Evolutionary conservation across 768 basidiomycete species (phyloP), one percentile per base, ranked within the genome.

Genomic region (Glaciozyma antarctica): DNA sequence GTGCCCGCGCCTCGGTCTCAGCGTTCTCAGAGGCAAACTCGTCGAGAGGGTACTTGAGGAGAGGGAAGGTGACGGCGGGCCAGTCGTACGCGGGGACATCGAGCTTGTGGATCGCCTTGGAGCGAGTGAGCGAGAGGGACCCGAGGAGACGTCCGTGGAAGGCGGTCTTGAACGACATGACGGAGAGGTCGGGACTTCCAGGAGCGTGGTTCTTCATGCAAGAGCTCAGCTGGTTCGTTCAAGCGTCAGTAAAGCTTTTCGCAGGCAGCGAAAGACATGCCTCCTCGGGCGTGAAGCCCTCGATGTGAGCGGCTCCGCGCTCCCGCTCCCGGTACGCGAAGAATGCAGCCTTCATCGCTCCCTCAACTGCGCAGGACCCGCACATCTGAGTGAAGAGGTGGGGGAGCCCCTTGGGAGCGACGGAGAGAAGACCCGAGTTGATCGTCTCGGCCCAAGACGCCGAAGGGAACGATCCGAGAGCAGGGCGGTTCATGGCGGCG

Each of bases 131-230:
- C 26, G 75, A 76, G 56, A 80, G 73, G 59, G 74, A 74, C 0
- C 78, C 79, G 57, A 80, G 77, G 43, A 79, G 60, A 28, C 79
- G 72, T 15, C 79, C 79, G 71, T 80, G 79, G 72, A 80, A 80
- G 19, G 72, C 79, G 21, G 70, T 69, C 43, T 71, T 77, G 75
- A 80, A 78, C 22, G 75, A 77, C 44, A 79, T 68, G 45, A 78
- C 73, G 28, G 75, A 71, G 26, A 79, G 73, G 19, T 77, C 71
- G 2, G 79, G 79, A 9, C 69, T 68, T 15, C 79, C 79, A 2
- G 79, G 79, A 4, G 73, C 59, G 24, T 77, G 67, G 68, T 79
- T 80, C 54, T 71, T 60, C 78, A 80, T 79, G 66, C 76, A 77
- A 1, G 76, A 77, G 41, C 72, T 73, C 75, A 65, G 43, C 49